Conservation (phyloP, 2,329 filamentous ascomycete genomes). For the Echinosphaeria canescens region DNA sequence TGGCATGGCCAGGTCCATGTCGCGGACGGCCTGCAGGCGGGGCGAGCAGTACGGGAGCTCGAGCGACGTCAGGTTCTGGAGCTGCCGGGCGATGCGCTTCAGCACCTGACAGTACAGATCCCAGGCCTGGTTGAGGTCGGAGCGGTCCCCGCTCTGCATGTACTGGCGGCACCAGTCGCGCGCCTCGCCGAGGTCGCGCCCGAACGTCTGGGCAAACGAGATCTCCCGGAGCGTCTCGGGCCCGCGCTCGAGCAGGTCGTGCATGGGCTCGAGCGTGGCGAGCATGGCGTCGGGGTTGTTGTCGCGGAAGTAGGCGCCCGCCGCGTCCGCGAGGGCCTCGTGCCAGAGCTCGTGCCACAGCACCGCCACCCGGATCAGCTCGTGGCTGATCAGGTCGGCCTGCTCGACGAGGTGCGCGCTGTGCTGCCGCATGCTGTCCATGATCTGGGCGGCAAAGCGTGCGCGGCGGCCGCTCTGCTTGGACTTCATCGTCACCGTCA, state of each 20-base stretch:
- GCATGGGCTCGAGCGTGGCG: conserved; percentile 67
- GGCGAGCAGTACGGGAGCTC: conserved; percentile 96
- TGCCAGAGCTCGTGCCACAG: conserved; percentile 99
- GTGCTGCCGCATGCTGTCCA: conserved; percentile 96
- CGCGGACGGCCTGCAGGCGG: conserved; percentile 64
- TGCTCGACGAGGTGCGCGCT: conserved; percentile 86
- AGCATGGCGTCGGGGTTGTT: conserved; percentile 98
- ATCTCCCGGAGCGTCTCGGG: conserved; percentile 90
- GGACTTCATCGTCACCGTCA: conserved; percentile 97
- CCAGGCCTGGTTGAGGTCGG: conserved; percentile 95
- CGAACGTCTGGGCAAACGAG: conserved; percentile 94
- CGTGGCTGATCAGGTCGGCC: conserved; percentile 84
- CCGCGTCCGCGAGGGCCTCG: conserved; percentile 92
- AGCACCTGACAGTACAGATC: conserved; percentile 99
- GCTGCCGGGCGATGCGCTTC: conserved; percentile 78
- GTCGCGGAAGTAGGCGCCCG: conserved; percentile 88
- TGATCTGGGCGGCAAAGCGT: conserved; percentile 75
- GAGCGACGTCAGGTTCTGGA: conserved; percentile 79
- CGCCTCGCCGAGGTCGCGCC: conserved; percentile 83
- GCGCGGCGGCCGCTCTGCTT: conserved; percentile 61
- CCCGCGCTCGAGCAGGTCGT: conserved; percentile 76
- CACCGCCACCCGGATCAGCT: conserved; percentile 91
- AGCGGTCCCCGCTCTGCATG: conserved; percentile 69
- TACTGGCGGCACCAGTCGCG: conserved; percentile 93
- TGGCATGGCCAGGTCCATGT: conserved; percentile 86